Evolutionary conservation across 2,329 filamentous ascomycete genomes (phyloP).

Genomic region (Xylariales sp.): DNA sequence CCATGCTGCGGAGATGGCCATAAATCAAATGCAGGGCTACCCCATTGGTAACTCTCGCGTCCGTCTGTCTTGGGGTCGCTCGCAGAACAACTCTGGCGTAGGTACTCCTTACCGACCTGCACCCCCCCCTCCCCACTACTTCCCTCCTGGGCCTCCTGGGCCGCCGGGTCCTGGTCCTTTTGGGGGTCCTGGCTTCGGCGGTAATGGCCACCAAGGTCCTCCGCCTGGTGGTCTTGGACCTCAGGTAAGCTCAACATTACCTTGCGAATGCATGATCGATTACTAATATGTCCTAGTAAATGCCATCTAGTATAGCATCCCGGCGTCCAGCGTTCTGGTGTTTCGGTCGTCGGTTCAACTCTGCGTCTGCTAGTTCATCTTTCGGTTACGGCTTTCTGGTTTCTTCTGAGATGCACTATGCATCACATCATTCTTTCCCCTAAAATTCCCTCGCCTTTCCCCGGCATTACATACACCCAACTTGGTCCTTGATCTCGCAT

Average conservation of each 20-base stretch:
- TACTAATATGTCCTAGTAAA: too few relatives aligned
- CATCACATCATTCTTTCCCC: conserved; percentile 6
- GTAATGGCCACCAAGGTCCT: conserved; percentile 23
- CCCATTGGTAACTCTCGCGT: conserved; percentile 98
- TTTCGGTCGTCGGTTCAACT: conserved; percentile 10
- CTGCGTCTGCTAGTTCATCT: background rate
- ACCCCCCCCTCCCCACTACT: conserved; percentile 37
- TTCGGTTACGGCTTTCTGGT: conserved; percentile 10
- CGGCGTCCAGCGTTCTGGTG: conserved; percentile 24
- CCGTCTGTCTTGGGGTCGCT: conserved; percentile 93
- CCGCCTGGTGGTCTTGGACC: conserved; percentile 26
- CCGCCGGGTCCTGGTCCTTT: conserved; percentile 17
- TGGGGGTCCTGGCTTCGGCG: conserved; percentile 21
- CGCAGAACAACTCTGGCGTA: conserved; percentile 98
- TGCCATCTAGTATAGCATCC: conserved; percentile 20
- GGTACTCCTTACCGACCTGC: conserved; percentile 96
- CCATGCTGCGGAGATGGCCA: conserved; percentile 98
- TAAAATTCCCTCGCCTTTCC: background rate
- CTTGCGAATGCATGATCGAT: too few relatives aligned
- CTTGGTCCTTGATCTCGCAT: too few relatives aligned
- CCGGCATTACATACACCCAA: too few relatives aligned
- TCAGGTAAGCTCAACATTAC: conserved; percentile 20
- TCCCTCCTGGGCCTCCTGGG: conserved; percentile 24
- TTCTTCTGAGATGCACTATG: conserved; percentile 1
- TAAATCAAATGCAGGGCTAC: conserved; percentile 99